Conservation (phyloP, 164 flowering plant species). For the Saururus chinensis region DNA sequence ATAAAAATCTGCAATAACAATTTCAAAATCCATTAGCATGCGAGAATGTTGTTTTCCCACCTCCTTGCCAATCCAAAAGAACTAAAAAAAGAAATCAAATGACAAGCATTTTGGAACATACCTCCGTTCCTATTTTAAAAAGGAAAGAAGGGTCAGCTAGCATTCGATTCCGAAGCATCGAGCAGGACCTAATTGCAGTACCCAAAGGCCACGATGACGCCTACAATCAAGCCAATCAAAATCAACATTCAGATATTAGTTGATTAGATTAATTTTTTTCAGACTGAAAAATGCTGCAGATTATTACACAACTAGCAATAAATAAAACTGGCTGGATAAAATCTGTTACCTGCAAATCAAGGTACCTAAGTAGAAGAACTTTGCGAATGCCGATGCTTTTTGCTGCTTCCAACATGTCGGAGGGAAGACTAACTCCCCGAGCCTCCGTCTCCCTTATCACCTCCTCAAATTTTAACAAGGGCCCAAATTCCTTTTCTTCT, state of each 20-base stretch:
- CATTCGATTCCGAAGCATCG: constrained; percentile 82
- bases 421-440: constrained; percentile 49
- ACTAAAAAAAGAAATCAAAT: not conserved
- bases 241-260: not conserved
- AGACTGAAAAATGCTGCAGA: not conserved
- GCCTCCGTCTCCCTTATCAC: constrained; percentile 48
- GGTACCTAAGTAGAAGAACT: constrained; percentile 46
- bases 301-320: too few relatives aligned
- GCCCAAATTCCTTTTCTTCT: constrained; percentile 71
- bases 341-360: constrained; percentile 61
- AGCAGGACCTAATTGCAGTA: constrained; percentile 38
- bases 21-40: not conserved
- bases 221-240: constrained; percentile 21
- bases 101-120: constrained; percentile 14
- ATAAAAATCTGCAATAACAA: constrained; percentile 57
- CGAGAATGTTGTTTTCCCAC: not conserved
- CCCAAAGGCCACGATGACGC: constrained; percentile 62
- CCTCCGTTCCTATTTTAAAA: constrained; percentile 91
- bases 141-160: constrained; percentile 88
- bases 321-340: not conserved
- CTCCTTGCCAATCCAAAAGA: not conserved
- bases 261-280: too few relatives aligned
- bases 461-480: constrained; percentile 51
- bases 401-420: constrained; percentile 76
- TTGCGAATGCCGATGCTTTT: constrained; percentile 45